Evolutionary conservation across 2,329 filamentous ascomycete species (phyloP).

Genomic region (Zymoseptoria ardabiliae): DNA sequence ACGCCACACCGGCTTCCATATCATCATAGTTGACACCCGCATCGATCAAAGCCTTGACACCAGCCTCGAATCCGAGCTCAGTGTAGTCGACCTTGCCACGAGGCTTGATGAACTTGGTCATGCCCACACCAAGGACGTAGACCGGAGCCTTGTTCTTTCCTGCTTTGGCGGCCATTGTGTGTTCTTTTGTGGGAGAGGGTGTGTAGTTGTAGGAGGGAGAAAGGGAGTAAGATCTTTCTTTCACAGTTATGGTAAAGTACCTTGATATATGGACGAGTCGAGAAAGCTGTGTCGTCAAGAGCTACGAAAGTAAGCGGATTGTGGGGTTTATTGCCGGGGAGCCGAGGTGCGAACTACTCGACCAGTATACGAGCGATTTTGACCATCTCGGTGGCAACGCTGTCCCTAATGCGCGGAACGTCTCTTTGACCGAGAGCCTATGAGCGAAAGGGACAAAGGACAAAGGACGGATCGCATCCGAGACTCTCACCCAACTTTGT

Average conservation of each 20-base stretch:
- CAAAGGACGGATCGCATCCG: neutral
- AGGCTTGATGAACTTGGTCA: constrained; percentile 99
- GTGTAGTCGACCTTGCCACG: constrained; percentile 89
- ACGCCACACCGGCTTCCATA: constrained; percentile 86
- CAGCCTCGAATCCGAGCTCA: constrained; percentile 87
- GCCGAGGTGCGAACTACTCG: constrained; percentile 8
- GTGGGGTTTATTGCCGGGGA: constrained; percentile 6
- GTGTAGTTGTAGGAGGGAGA: neutral
- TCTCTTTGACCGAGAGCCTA: neutral
- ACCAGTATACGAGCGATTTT: neutral
- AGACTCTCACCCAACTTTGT: neutral
- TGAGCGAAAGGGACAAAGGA: neutral
- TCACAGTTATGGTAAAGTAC: neutral
- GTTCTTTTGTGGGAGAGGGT: neutral
- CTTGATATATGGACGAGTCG: constrained; percentile 9
- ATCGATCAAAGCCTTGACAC: constrained; percentile 75
- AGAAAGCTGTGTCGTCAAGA: constrained; percentile 7
- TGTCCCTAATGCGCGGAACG: neutral
- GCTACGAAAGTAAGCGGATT: constrained; percentile 7
- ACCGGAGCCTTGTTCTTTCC: constrained; percentile 20
- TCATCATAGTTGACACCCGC: constrained; percentile 94
- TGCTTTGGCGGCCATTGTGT: constrained; percentile 19
- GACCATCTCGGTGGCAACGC: neutral
- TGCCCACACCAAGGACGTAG: constrained; percentile 94
- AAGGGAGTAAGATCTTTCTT: neutral